Evolutionary conservation across 345 rosid species (phyloP).

Genomic region (Alliaria petiolata): DNA sequence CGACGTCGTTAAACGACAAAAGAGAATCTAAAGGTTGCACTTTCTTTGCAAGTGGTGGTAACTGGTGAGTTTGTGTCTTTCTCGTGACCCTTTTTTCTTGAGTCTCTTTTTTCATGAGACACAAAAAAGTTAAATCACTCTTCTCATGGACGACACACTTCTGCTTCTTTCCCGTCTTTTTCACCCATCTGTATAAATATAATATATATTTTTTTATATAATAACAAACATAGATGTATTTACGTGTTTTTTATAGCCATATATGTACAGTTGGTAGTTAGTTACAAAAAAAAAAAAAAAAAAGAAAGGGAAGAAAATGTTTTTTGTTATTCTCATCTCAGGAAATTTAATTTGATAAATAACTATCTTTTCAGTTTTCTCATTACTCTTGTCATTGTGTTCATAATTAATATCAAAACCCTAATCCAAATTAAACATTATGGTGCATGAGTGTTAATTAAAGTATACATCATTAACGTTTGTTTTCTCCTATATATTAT

Average conservation of each 20-base stretch:
- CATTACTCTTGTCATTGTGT: background rate
- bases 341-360: background rate
- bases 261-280: too few species aligned
- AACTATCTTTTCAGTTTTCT: background rate
- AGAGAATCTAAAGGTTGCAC: background rate
- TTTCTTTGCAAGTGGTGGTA: constrained; percentile 18
- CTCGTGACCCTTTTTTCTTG: constrained; percentile 25
- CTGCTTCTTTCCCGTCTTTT: constrained; percentile 10
- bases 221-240: too few species aligned
- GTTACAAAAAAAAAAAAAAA: too few species aligned
- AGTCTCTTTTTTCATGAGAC: too few species aligned
- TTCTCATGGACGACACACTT: constrained; percentile 5
- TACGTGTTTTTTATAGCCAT: too few species aligned
- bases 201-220: too few species aligned
- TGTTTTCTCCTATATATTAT: constrained; percentile 15
- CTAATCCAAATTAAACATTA: too few species aligned
- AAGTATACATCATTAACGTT: constrained; percentile 20
- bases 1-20: constrained; percentile 4
- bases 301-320: background rate
- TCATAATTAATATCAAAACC: background rate
- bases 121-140: background rate
- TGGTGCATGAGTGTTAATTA: background rate
- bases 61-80: constrained; percentile 27
- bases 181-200: background rate
- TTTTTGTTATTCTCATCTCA: too few species aligned